Percentiles rank a stretch among this genome's conserved stretches.
These are phyloP conservation scores for Scenedesmus sp. DNA, from an alignment of 163 green algal genomes.

Conservation along the genomic window DNA sequence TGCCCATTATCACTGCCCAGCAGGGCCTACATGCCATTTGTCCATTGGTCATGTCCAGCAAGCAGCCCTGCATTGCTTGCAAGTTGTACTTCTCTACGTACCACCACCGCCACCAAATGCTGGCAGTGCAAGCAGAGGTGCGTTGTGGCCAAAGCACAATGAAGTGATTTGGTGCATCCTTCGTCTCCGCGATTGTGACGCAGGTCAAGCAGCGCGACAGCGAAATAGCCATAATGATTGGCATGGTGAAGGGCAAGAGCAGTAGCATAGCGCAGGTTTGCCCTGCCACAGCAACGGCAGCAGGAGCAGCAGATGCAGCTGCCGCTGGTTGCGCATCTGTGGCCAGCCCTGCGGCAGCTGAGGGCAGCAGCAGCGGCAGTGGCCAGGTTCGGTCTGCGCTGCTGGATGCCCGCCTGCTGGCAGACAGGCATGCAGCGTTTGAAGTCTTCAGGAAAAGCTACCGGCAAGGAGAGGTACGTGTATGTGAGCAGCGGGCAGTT, in stretches of 20 bases:
- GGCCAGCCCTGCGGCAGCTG: not conserved
- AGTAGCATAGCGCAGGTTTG: slow-evolving; percentile 33
- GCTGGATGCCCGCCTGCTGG: slow-evolving; percentile 76
- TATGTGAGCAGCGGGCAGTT: slow-evolving; percentile 44
- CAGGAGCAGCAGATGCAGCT: slow-evolving; percentile 3
- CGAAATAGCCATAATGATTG: slow-evolving; percentile 88
- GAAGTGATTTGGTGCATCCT: not conserved
- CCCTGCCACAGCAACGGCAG: not conserved
- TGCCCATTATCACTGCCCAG: not conserved
- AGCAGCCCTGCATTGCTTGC: not conserved
- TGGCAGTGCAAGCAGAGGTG: not conserved
- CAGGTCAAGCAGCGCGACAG: slow-evolving; percentile 87
- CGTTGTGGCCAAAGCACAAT: not conserved
- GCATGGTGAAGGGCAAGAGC: slow-evolving; percentile 78
- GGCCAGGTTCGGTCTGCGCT: slow-evolving; percentile 62
- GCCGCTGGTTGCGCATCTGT: not conserved
- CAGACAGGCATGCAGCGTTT: slow-evolving; percentile 87
- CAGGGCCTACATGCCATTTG: not conserved
- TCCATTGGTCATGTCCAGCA: not conserved
- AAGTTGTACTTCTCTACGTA: too few species aligned
- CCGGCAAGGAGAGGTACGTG: slow-evolving; percentile 79
- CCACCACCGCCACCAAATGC: too few species aligned
- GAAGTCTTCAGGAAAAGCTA: slow-evolving; percentile 89
- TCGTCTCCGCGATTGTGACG: slow-evolving; percentile 18
- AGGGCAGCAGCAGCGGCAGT: slow-evolving; percentile 3